Evolutionary conservation across 78 protist species (phyloP).

Genomic region (Chrysochromulina parva): DNA sequence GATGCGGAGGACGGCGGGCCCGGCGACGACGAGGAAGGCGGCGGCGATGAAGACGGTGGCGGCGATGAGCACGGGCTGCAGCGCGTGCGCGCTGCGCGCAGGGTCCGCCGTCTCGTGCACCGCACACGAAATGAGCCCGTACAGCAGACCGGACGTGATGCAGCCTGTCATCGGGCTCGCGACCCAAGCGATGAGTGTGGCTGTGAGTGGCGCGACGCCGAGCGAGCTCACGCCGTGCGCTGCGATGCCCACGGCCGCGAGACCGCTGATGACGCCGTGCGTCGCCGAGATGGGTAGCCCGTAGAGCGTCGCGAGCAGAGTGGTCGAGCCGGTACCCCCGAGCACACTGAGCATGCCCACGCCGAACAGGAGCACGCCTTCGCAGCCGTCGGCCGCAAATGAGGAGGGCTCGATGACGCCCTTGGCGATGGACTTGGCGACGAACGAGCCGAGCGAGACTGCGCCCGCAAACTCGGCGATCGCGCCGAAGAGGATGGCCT

Average conservation of each 20-base stretch:
- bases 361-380: neutral
- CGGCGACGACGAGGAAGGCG: neutral
- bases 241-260: neutral
- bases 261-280: conserved; percentile 25
- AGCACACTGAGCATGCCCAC: neutral
- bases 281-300: conserved; percentile 32
- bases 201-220: neutral
- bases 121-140: neutral
- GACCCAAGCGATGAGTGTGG: neutral
- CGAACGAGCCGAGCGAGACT: neutral
- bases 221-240: neutral
- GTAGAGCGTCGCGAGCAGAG: neutral
- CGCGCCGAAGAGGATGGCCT: conserved; percentile 14
- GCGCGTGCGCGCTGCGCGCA: neutral
- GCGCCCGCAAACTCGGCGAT: conserved; percentile 24
- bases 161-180: neutral
- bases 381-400: neutral
- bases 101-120: neutral
- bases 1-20: neutral
- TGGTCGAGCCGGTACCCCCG: neutral
- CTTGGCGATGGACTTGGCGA: neutral
- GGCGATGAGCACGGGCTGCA: neutral
- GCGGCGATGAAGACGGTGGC: neutral
- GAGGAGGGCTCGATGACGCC: neutral
- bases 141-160: neutral